These are phyloP conservation scores for Penicillium sp. DNA, from an alignment of 2,329 filamentous ascomycete genomes.

Conservation along the genomic window DNA sequence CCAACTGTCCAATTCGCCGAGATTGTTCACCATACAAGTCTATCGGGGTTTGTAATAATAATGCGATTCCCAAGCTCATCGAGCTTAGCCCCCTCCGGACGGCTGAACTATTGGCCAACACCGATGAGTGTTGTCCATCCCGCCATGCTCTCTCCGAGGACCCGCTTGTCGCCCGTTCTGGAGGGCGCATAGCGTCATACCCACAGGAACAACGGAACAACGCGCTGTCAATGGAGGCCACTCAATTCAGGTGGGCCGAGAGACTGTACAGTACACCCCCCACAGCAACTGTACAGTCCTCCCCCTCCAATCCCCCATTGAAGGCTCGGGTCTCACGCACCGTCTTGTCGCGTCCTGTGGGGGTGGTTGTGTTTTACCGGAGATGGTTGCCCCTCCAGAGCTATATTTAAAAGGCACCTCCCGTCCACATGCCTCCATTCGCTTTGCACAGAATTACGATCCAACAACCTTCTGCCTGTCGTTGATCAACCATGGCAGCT, in stretches of 20 bases:
- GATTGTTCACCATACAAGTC: background rate
- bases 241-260: background rate
- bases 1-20: background rate
- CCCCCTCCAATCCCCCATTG: too few relatives aligned
- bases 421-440: background rate
- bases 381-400: constrained; percentile 6
- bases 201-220: constrained; percentile 8
- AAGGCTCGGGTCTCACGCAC: constrained; percentile 11
- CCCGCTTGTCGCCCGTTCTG: constrained; percentile 10
- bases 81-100: background rate
- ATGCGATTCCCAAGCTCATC: background rate
- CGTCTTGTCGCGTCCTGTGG: constrained; percentile 7
- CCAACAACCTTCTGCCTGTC: background rate
- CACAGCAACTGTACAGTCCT: background rate
- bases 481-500: constrained; percentile 33
- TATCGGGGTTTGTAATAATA: background rate
- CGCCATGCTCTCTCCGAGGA: background rate
- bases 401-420: constrained; percentile 14
- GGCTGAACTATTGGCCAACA: background rate
- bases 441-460: background rate
- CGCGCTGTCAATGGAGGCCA: constrained; percentile 1
- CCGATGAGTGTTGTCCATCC: background rate
- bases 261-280: background rate
- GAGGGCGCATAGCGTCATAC: constrained; percentile 20
- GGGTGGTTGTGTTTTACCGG: background rate